Base-by-base conservation (phyloP, 2,329 filamentous ascomycete species). In the Zymoseptoria passerinii region DNA sequence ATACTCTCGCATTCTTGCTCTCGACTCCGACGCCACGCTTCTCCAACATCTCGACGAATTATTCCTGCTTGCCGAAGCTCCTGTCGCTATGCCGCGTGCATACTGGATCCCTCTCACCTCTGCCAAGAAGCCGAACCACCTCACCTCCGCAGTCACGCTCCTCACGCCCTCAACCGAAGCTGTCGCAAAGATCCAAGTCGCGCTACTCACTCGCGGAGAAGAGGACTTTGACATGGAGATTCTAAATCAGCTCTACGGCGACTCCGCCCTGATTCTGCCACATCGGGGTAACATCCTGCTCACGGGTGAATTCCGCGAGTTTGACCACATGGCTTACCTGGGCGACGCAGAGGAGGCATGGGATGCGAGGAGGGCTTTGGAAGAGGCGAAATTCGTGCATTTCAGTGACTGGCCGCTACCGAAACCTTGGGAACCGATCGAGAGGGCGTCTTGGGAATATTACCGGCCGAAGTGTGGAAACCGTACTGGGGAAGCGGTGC, bases 341-440 rank as follows among this genome's bases (percentile, higher is more conserved):
- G 80, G 82, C 1, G 55, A 19, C 8, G 66, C 73, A 16, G 72
- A 75, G 0, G 82, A 82, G 61, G 64, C 67, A 2, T 89, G 85
- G 84, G 81, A 88, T 65, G 77, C 85, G 0, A 73, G 83, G 23
- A 72, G 69, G 48, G 77, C 78, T 1, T 75, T 82, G 55, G 77
- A 77, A 13, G 83, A 87, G 65, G 82, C 84, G 6, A 88, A 87
- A 62, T 77, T 86, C 4, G 75, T 89, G 1, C 86, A 89, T 69
- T 89, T 89, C 69, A 86, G 82, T 10, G 87, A 90, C 67, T 87
- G 83, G 83, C 87, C 86, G 0, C 65, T 88, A 5, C 84, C 85
- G 0, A 89, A 89, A 63, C 83, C 83, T 2, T 82, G 53, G 73
- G 75, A 70, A 72, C 67, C 68, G 66, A 71, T n/a, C 49, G 62